Evolutionary conservation across 2,329 filamentous ascomycete genomes (phyloP).

Genomic region (Coccinonectria pachysandricola): DNA sequence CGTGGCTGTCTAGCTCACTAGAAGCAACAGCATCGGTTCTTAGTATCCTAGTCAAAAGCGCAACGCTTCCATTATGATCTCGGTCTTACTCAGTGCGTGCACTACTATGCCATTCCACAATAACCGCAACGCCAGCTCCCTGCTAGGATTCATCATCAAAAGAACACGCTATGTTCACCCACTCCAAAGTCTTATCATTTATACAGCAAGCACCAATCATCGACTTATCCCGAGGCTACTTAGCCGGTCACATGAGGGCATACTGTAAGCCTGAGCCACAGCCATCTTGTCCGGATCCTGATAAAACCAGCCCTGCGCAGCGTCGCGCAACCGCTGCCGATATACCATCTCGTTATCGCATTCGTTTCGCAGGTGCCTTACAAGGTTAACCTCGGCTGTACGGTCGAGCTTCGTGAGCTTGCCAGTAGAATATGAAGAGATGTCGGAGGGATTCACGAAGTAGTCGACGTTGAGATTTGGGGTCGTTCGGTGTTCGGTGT

Average conservation of each 20-base stretch:
- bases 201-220: constrained; percentile 6
- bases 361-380: constrained; percentile 54
- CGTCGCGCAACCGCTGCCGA: constrained; percentile 58
- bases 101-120: constrained; percentile 14
- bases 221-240: constrained; percentile 27
- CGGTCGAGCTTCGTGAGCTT: constrained; percentile 69
- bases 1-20: too few relatives aligned
- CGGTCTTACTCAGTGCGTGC: constrained; percentile 4
- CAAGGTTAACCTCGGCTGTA: constrained; percentile 62
- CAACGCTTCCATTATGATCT: too few relatives aligned
- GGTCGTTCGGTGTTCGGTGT: constrained; percentile 65
- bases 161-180: constrained; percentile 7
- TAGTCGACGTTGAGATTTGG: constrained; percentile 67
- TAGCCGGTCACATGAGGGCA: constrained; percentile 43
- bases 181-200: constrained; percentile 1
- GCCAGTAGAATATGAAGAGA: constrained; percentile 56
- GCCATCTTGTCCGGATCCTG: constrained; percentile 71
- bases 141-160: constrained; percentile 11
- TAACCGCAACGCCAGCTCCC: constrained; percentile 22
- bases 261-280: constrained; percentile 46
- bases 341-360: constrained; percentile 65
- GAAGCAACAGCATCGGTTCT: too few relatives aligned
- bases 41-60: too few relatives aligned
- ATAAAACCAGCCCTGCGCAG: constrained; percentile 81
- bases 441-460: constrained; percentile 71